Conservation (phyloP, 768 basidiomycete species). For the Sistotremastrum niveocremeum region DNA sequence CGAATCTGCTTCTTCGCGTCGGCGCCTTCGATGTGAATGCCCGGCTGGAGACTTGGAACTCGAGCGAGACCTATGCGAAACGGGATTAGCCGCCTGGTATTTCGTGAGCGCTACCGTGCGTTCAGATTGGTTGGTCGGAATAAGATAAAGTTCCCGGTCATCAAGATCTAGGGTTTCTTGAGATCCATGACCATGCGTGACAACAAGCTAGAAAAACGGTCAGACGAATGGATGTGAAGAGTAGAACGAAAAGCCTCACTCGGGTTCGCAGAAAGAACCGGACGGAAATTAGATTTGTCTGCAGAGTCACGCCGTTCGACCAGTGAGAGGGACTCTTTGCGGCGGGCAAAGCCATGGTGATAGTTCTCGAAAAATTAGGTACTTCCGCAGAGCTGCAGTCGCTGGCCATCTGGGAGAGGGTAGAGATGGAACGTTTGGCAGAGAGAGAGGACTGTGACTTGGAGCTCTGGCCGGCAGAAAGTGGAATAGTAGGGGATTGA, state of each 20-base stretch:
- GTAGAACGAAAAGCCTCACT: slow-evolving; percentile 23
- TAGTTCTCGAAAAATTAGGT: slow-evolving; percentile 17
- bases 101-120: slow-evolving; percentile 49
- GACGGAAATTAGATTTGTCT: slow-evolving; percentile 47
- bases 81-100: slow-evolving; percentile 32
- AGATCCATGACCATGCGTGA: slow-evolving; percentile 40
- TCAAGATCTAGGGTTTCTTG: slow-evolving; percentile 55
- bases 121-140: slow-evolving; percentile 59
- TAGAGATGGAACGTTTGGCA: too few species aligned
- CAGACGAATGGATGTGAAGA: slow-evolving; percentile 8
- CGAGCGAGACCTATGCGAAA: slow-evolving; percentile 19
- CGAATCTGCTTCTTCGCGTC: slow-evolving; percentile 14
- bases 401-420: neutral
- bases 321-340: slow-evolving; percentile 57
- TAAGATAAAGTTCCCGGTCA: slow-evolving; percentile 50
- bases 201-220: slow-evolving; percentile 7
- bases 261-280: slow-evolving; percentile 61
- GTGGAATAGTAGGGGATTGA: too few species aligned
- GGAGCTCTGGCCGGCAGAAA: too few species aligned
- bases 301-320: slow-evolving; percentile 68
- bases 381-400: neutral
- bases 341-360: slow-evolving; percentile 63
- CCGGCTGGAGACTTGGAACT: slow-evolving; percentile 41
- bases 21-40: slow-evolving; percentile 23
- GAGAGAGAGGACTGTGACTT: too few species aligned